Conservation (phyloP, 2,329 filamentous ascomycete species). For the Fusarium sp. region DNA sequence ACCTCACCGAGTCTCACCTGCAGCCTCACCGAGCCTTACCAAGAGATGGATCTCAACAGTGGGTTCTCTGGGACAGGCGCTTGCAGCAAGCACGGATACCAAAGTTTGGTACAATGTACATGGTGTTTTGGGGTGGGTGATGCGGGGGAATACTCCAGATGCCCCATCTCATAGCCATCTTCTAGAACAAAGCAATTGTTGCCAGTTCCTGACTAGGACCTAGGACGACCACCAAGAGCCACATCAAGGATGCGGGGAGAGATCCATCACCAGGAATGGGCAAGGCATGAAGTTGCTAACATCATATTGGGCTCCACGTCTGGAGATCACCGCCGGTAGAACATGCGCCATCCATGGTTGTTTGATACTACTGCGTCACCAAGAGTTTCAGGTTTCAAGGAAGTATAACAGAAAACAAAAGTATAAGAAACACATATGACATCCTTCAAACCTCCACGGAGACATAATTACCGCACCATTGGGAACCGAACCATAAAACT, state of each 20-base stretch:
- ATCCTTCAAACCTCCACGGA: neutral
- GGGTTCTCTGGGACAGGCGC: conserved; percentile 37
- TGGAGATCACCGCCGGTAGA: neutral
- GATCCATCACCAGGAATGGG: conserved; percentile 33
- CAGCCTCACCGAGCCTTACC: conserved; percentile 30
- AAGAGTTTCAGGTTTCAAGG: neutral
- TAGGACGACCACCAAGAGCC: conserved; percentile 26
- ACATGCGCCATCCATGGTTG: neutral
- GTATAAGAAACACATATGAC: neutral
- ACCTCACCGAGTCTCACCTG: conserved; percentile 16
- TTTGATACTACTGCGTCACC: neutral
- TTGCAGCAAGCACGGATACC: conserved; percentile 45
- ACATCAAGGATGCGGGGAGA: conserved; percentile 32
- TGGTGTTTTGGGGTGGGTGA: conserved; percentile 35
- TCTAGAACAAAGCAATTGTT: conserved; percentile 38
- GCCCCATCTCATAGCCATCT: conserved; percentile 40
- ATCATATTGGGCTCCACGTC: conserved; percentile 31
- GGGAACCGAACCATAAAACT: neutral
- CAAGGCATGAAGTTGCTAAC: conserved; percentile 19
- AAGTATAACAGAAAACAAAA: neutral
- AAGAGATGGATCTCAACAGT: conserved; percentile 36
- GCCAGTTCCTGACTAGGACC: conserved; percentile 41
- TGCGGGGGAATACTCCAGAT: conserved; percentile 44
- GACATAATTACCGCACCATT: neutral
- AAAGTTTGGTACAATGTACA: conserved; percentile 42